These are phyloP conservation scores for Lodderomyces orthopsilosis DNA, from an alignment of 1,139 yeast genomes.

Conservation along the genomic window DNA sequence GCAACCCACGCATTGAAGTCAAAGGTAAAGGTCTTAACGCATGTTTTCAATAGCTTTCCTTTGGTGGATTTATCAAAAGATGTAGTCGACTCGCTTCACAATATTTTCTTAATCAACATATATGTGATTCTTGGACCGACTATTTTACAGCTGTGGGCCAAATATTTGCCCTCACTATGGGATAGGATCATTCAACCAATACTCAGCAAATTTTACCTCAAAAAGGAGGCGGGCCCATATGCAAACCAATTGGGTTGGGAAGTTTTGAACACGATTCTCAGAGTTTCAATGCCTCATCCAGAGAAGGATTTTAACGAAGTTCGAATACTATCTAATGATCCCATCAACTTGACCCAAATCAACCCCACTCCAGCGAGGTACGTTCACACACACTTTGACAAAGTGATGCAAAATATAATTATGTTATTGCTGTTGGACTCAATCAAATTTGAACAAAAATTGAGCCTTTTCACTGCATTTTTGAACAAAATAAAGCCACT, in stretches of 20 bases:
- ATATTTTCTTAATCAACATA: conserved; percentile 29
- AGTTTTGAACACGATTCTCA: conserved; percentile 24
- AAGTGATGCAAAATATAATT: conserved; percentile 26
- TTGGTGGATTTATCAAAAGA: conserved; percentile 22
- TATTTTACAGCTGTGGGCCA: conserved; percentile 19
- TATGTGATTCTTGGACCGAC: conserved; percentile 30
- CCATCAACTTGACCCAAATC: conserved; percentile 28
- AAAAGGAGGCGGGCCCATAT: conserved; percentile 21
- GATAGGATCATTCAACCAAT: conserved; percentile 36
- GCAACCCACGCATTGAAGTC: conserved; percentile 22
- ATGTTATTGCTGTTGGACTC: conserved; percentile 24
- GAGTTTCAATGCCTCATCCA: conserved; percentile 17
- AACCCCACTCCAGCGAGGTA: conserved; percentile 33
- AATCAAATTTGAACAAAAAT: conserved; percentile 25
- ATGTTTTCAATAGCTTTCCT: conserved; percentile 23
- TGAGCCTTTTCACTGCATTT: conserved; percentile 24
- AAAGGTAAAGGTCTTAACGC: conserved; percentile 29
- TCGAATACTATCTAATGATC: conserved; percentile 35
- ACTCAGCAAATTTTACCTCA: conserved; percentile 33
- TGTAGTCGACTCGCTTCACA: conserved; percentile 30
- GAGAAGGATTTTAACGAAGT: conserved; percentile 26
- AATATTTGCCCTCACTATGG: conserved; percentile 36
- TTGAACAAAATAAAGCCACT: conserved; percentile 25
- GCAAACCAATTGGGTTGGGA: conserved; percentile 28
- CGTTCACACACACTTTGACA: conserved; percentile 32